Percentiles rank a stretch among this genome's conserved stretches.
These are phyloP conservation scores for Erysimum pusillum DNA, from an alignment of 441 rosid genomes.

Conservation along the genomic window DNA sequence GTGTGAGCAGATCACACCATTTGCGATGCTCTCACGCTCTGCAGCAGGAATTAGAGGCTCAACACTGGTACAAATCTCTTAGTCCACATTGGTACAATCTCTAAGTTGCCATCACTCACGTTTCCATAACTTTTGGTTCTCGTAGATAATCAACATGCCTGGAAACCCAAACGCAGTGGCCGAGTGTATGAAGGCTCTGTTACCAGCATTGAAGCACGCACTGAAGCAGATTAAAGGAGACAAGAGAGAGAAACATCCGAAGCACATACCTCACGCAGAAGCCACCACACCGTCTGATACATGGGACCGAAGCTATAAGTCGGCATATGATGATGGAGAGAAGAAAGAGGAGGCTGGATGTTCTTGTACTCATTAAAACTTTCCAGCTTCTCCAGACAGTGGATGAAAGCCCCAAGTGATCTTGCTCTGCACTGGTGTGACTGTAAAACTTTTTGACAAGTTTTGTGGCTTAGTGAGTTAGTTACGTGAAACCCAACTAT, in stretches of 20 bases:
- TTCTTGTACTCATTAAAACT: slow-evolving; percentile 67
- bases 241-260: slow-evolving; percentile 92
- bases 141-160: slow-evolving; percentile 96
- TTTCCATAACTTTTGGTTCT: slow-evolving; percentile 8
- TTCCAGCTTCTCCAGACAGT: slow-evolving; percentile 9
- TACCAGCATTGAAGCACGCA: slow-evolving; percentile 92
- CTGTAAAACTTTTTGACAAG: slow-evolving; percentile 3
- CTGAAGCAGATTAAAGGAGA: slow-evolving; percentile 92
- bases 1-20: slow-evolving; percentile 81
- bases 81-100: neutral
- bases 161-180: slow-evolving; percentile 96
- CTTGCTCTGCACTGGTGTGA: slow-evolving; percentile 7
- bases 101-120: slow-evolving; percentile 24
- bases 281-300: slow-evolving; percentile 64
- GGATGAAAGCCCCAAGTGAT: neutral
- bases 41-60: slow-evolving; percentile 98
- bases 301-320: slow-evolving; percentile 81
- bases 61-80: slow-evolving; percentile 71
- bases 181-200: slow-evolving; percentile 93
- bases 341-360: slow-evolving; percentile 50
- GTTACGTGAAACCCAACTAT: slow-evolving; percentile 4
- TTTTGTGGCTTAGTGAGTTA: slow-evolving; percentile 5
- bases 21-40: slow-evolving; percentile 93
- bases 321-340: slow-evolving; percentile 52
- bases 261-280: slow-evolving; percentile 81